Percentiles rank a stretch among this genome's conserved stretches.
These are phyloP conservation scores for Eutypella sp. DNA, from an alignment of 2,329 filamentous ascomycete genomes.

Conservation along the genomic window DNA sequence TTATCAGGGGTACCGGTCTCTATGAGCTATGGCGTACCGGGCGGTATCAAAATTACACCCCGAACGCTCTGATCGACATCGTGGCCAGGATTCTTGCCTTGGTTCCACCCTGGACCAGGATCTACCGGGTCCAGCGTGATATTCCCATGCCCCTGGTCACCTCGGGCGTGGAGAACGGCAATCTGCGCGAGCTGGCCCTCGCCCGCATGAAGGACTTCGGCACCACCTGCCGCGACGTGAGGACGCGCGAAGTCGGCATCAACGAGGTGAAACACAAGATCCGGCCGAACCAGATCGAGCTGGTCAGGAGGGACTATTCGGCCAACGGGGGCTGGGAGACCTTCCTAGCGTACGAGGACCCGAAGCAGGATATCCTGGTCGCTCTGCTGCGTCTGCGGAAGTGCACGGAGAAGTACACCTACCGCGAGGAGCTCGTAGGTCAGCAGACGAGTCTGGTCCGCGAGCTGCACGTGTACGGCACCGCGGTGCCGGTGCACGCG, in stretches of 20 bases:
- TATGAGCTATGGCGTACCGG: conserved; percentile 98
- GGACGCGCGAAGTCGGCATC: conserved; percentile 93
- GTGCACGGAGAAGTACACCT: conserved; percentile 88
- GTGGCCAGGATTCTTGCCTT: conserved; percentile 94
- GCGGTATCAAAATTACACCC: conserved; percentile 97
- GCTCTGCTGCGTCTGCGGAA: conserved; percentile 83
- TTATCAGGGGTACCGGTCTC: conserved; percentile 91
- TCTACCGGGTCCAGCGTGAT: conserved; percentile 96
- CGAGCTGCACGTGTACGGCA: conserved; percentile 94
- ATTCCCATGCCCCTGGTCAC: conserved; percentile 99
- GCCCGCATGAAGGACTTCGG: conserved; percentile 99
- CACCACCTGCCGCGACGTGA: conserved; percentile 91
- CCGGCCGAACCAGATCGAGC: conserved; percentile 88
- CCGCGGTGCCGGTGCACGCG: conserved; percentile 94
- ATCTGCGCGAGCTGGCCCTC: conserved; percentile 85
- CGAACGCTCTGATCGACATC: conserved; percentile 91
- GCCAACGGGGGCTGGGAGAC: conserved; percentile 99
- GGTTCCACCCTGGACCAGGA: conserved; percentile 94
- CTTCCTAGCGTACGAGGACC: conserved; percentile 95
- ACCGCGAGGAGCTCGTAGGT: conserved; percentile 76
- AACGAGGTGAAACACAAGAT: conserved; percentile 99
- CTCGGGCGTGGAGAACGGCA: conserved; percentile 95
- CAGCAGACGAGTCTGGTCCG: conserved; percentile 90
- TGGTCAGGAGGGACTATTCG: conserved; percentile 87
- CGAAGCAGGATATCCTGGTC: conserved; percentile 96